phyloP scores from a whole-genome alignment of 192 early-diverging fungal genomes.

The Radiomyces spectabilis region DNA sequence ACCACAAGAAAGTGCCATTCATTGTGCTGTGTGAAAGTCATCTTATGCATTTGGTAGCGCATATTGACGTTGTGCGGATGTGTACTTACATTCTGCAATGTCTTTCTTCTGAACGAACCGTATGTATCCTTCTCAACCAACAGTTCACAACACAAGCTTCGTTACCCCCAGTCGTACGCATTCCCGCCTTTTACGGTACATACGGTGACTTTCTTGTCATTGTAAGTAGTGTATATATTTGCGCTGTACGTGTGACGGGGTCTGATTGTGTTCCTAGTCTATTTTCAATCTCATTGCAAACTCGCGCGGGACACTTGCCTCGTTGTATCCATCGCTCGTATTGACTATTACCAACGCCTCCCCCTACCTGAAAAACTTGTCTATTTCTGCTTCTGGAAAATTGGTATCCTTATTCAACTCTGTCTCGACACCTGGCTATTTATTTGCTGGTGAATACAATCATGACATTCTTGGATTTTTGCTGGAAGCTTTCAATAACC shows the following conservation, averaged over 20 bases:
- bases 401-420: slow-evolving; percentile 65
- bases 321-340: slow-evolving; percentile 72
- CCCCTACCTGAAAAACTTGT: slow-evolving; percentile 72
- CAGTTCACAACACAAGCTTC: slow-evolving; percentile 55
- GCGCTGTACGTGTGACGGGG: background rate
- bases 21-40: too few relatives aligned
- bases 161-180: slow-evolving; percentile 41
- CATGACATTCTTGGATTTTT: slow-evolving; percentile 69
- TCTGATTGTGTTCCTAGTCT: slow-evolving; percentile 33
- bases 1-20: too few relatives aligned
- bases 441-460: slow-evolving; percentile 73
- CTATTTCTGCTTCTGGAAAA: slow-evolving; percentile 61
- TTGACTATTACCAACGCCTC: slow-evolving; percentile 73
- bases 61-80: slow-evolving; percentile 70
- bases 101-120: slow-evolving; percentile 57
- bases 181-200: slow-evolving; percentile 43
- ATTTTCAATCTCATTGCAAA: slow-evolving; percentile 74
- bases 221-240: slow-evolving; percentile 30
- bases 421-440: slow-evolving; percentile 73
- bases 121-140: slow-evolving; percentile 59
- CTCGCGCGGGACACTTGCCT: slow-evolving; percentile 52
- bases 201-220: slow-evolving; percentile 80
- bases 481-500: slow-evolving; percentile 74
- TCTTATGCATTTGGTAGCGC: slow-evolving; percentile 30
- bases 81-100: slow-evolving; percentile 62